A percentile compares a stretch with the other conserved stretches of the same genome.
phyloP scores from a whole-genome alignment of 2,329 filamentous ascomycete species.

The Uncinocarpus reesii region DNA sequence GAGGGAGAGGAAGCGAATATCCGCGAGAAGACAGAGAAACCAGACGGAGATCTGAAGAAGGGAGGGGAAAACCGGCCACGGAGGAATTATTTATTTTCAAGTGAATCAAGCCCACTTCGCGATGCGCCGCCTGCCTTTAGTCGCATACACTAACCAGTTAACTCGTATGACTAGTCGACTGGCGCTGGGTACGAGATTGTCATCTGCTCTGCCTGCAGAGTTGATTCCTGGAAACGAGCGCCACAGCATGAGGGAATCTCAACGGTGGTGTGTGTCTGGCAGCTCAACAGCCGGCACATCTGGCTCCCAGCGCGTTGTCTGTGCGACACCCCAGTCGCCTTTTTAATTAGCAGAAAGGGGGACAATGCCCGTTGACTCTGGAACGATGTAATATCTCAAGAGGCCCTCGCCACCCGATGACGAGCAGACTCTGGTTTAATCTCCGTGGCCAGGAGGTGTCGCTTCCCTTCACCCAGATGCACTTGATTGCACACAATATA shows the following conservation, averaged over 20 bases:
- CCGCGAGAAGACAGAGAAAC: background rate
- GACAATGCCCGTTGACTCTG: background rate
- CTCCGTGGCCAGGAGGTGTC: background rate
- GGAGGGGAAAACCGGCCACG: background rate
- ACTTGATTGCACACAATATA: background rate
- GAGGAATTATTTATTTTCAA: background rate
- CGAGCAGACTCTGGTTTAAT: background rate
- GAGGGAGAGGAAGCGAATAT: background rate
- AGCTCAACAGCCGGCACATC: too few species aligned
- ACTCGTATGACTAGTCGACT: background rate
- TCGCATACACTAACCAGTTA: background rate
- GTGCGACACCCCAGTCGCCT: too few species aligned
- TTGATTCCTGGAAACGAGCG: too few species aligned
- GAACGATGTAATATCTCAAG: too few species aligned
- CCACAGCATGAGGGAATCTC: too few species aligned
- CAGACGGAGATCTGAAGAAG: background rate
- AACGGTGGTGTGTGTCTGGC: too few species aligned
- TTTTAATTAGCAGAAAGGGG: background rate
- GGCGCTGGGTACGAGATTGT: too few species aligned
- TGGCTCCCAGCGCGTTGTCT: too few species aligned
- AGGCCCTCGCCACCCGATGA: background rate
- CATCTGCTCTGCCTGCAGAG: too few species aligned
- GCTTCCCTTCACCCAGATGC: background rate
- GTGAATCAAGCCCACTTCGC: background rate
- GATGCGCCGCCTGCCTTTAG: background rate